These are phyloP conservation scores for Phaeosphaeriaceae sp. DNA, from an alignment of 2,329 filamentous ascomycete genomes.

Conservation along the genomic window DNA sequence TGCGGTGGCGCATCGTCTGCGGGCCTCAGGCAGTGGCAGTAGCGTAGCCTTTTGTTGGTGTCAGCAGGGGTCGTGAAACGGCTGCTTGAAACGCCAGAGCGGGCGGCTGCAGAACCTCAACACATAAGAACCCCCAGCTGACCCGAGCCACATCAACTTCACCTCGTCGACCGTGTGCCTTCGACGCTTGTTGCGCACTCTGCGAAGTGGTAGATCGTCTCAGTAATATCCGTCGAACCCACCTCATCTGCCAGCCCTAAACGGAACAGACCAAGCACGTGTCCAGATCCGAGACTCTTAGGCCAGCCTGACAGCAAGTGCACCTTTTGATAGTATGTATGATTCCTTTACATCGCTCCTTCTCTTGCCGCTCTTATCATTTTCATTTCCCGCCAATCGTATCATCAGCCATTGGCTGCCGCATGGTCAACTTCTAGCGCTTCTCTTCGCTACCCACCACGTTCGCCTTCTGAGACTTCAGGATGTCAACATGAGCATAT, in stretches of 20 bases:
- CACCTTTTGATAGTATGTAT: background rate
- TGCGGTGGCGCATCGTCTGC: conserved; percentile 10
- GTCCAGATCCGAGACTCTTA: background rate
- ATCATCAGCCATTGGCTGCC: too few species aligned
- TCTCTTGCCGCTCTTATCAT: background rate
- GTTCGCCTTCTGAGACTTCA: too few species aligned
- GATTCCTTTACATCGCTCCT: background rate
- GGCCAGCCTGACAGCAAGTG: background rate
- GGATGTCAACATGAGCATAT: too few species aligned
- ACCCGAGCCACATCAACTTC: conserved; percentile 25
- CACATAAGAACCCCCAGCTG: conserved; percentile 29
- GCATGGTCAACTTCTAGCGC: too few species aligned
- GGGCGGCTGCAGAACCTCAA: conserved; percentile 37
- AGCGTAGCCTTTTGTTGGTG: conserved; percentile 29
- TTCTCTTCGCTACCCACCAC: too few species aligned
- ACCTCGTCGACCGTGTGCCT: conserved; percentile 23
- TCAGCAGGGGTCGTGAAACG: conserved; percentile 47
- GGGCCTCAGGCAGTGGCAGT: conserved; percentile 24
- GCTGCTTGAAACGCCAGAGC: conserved; percentile 43
- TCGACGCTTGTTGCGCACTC: conserved; percentile 8
- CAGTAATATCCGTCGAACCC: conserved; percentile 10
- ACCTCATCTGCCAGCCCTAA: background rate
- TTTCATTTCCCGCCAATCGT: too few species aligned
- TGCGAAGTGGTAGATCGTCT: background rate
- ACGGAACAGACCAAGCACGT: background rate